Conservation (phyloP, 163 green algal species). For the Trebouxia gelatinosa region DNA sequence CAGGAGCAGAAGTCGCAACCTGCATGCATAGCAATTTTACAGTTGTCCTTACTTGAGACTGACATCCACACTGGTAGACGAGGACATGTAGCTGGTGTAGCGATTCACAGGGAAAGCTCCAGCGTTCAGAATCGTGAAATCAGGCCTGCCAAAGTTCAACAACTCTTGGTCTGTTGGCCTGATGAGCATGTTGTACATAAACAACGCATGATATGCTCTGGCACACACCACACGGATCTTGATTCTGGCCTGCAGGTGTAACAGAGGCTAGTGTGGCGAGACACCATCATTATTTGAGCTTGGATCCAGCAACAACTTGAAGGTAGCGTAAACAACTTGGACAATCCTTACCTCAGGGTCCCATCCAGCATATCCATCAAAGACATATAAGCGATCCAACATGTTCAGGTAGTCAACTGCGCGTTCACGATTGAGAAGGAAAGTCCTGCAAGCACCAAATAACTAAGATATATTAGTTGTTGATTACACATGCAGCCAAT, state of each 20-base stretch:
- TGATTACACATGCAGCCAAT: too few relatives aligned
- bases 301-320: too few relatives aligned
- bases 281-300: too few relatives aligned
- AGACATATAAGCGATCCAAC: slow-evolving; percentile 81
- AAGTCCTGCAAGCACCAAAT: slow-evolving; percentile 54
- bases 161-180: slow-evolving; percentile 86
- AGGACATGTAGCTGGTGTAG: slow-evolving; percentile 90
- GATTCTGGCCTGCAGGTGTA: slow-evolving; percentile 56
- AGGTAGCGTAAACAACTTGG: too few relatives aligned
- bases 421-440: slow-evolving; percentile 80
- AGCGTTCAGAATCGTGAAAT: slow-evolving; percentile 97
- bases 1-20: too few relatives aligned
- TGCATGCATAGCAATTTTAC: too few relatives aligned
- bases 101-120: slow-evolving; percentile 88
- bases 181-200: slow-evolving; percentile 99
- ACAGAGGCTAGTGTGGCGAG: too few relatives aligned
- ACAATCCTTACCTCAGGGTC: slow-evolving; percentile 52
- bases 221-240: slow-evolving; percentile 87
- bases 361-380: slow-evolving; percentile 89
- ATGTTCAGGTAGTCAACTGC: slow-evolving; percentile 90
- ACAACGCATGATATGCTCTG: slow-evolving; percentile 85
- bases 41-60: slow-evolving; percentile 66
- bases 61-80: slow-evolving; percentile 84
- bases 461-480: too few relatives aligned
- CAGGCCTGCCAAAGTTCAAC: slow-evolving; percentile 81